These are phyloP conservation scores for Salicornia ramosissima DNA, from an alignment of 148 eudicot species.

Conservation along the genomic window DNA sequence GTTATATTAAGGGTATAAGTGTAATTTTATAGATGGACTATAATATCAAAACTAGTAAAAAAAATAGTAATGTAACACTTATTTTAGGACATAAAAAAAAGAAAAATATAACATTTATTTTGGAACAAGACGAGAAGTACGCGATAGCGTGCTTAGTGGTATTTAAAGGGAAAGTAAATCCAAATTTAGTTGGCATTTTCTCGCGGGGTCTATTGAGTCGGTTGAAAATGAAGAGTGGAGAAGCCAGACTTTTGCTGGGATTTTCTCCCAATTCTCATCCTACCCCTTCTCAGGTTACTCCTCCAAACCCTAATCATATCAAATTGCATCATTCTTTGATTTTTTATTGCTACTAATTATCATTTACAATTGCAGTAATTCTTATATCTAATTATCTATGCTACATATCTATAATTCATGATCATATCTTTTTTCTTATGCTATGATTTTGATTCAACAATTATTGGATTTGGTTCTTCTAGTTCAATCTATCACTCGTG, in stretches of 20 bases:
- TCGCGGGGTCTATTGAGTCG: neutral
- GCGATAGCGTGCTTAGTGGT: too few species aligned
- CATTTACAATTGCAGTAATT: neutral
- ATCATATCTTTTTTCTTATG: neutral
- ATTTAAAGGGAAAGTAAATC: too few species aligned
- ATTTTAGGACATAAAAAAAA: too few species aligned
- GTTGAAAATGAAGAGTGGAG: slow-evolving; percentile 31
- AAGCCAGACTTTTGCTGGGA: slow-evolving; percentile 45
- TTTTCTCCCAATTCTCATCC: slow-evolving; percentile 42
- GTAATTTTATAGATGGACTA: too few species aligned
- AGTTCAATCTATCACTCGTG: too few species aligned
- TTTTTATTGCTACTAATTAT: neutral
- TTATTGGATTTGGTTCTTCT: too few species aligned
- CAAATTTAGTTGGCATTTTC: neutral
- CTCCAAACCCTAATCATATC: neutral
- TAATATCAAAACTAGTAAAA: too few species aligned
- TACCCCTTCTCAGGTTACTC: slow-evolving; percentile 36
- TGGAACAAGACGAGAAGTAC: too few species aligned
- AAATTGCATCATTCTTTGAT: neutral
- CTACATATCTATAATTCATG: too few species aligned
- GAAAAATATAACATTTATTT: too few species aligned
- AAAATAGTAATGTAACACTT: too few species aligned
- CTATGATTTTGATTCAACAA: neutral
- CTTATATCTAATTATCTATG: neutral
- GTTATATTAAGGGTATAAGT: too few species aligned